Evolutionary conservation across 495 filamentous ascomycete genomes (phyloP), one percentile per base, ranked within the genome.

Genomic region (Pseudevernia furfuracea): DNA sequence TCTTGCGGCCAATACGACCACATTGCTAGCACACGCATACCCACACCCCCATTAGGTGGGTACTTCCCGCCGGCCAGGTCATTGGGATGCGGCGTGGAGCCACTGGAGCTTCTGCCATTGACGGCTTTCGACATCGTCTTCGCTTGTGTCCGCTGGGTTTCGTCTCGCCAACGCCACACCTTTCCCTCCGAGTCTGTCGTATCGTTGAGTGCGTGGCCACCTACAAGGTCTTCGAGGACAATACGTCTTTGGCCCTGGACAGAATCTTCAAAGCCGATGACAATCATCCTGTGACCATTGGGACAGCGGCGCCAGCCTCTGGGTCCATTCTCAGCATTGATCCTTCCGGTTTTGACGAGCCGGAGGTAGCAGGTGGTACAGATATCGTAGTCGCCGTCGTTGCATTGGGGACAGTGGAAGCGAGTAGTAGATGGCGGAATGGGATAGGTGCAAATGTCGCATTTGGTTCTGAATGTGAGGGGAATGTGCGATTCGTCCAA

Each of bases 251-350:
- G 88, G 15, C 81, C 81, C 28, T 78, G 74, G 9, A 25, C 19
- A 25, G 74, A 72, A 63, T 91, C 86, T 62, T 86, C 76, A 69
- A 89, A 96, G 2, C 83, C 85, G 8, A 91, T 76, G n/a, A 94
- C 75, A 0, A 87, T 84, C 89, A 96, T 94, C 11, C 92, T 83
- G 71, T 96, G 92, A n/a, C 88, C 89, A 44, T 78, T 73, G 0
- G 84, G 77, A 70, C 92, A 96, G 32, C 89, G 81, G 14, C 91
- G 81, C 91, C 92, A 96, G 7, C 92, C 92, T 34, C 75, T 77
- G 60, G 82, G 79, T 0, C 91, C 91, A 67, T 95, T 89, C 65
- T 92, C 89, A 19, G 78, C 74, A 67, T 81, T 83, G 65, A 96
- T 84, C 44, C 80, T 82, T 37, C 82, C 81, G 0, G 75, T 79